Evolutionary conservation across 805 yeast genomes (phyloP).

Genomic region (Candida namnaoensis): DNA sequence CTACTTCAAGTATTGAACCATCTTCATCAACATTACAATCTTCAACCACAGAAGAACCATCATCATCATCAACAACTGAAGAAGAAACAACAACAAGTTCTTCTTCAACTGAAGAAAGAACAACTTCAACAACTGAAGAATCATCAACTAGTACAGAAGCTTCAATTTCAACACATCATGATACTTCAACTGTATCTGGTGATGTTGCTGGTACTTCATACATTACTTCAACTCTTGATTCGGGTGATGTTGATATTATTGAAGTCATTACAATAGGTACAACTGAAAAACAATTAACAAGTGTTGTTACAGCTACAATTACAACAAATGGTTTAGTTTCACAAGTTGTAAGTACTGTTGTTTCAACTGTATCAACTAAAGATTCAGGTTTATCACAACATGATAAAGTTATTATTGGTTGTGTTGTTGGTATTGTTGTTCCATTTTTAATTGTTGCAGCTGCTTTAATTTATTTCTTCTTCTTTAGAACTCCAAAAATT

Average conservation of each 20-base stretch:
- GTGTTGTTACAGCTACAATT: conserved; percentile 23
- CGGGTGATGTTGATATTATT: not conserved
- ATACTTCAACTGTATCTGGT: conserved; percentile 3
- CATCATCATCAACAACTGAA: no score
- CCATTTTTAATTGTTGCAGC: conserved; percentile 32
- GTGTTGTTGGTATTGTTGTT: conserved; percentile 64
- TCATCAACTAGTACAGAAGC: no score
- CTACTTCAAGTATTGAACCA: no score
- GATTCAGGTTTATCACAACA: conserved; percentile 35
- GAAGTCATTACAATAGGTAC: not conserved
- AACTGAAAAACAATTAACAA: conserved; percentile 10
- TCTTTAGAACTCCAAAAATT: not conserved
- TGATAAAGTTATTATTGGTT: conserved; percentile 54
- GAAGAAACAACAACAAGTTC: no score
- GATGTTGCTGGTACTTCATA: not conserved
- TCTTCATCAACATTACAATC: no score
- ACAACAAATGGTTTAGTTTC: conserved; percentile 12
- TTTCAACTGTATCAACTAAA: conserved; percentile 1
- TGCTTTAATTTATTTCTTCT: not conserved
- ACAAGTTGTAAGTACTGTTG: conserved; percentile 3
- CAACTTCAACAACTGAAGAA: no score
- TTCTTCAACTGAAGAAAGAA: no score
- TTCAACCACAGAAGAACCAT: no score
- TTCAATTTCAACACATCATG: conserved; percentile 3
- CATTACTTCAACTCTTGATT: conserved; percentile 3